Conservation (phyloP, 441 rosid genomes). For the Populus trichocarpa region DNA sequence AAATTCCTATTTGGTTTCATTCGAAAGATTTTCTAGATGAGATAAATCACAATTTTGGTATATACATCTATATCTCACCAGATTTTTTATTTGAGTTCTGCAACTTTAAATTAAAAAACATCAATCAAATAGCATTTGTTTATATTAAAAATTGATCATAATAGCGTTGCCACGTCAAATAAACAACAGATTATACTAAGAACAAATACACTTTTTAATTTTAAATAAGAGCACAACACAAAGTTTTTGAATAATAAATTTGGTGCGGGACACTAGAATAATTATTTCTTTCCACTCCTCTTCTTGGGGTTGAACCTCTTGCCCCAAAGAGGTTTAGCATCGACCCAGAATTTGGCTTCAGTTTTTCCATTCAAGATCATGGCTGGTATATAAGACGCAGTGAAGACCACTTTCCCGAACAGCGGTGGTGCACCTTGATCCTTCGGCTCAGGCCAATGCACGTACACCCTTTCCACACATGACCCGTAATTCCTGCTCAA, state of each 20-base stretch:
- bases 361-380: constrained; percentile 5
- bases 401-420: constrained; percentile 37
- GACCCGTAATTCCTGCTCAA: constrained; percentile 28
- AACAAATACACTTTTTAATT: not conserved
- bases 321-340: constrained; percentile 40
- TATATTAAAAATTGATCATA: too few species aligned
- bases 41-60: too few species aligned
- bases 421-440: not conserved
- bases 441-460: constrained; percentile 28
- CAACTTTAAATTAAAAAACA: too few species aligned
- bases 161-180: too few species aligned
- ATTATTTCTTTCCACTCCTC: not conserved
- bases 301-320: constrained; percentile 27
- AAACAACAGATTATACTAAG: not conserved
- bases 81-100: too few species aligned
- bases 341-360: constrained; percentile 24
- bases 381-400: constrained; percentile 13
- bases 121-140: not conserved
- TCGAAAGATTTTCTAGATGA: too few species aligned
- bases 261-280: not conserved
- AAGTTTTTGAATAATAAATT: too few species aligned
- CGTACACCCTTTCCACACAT: constrained; percentile 37
- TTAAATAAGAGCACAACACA: too few species aligned
- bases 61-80: too few species aligned
- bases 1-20: too few species aligned